Evolutionary conservation across 1,139 yeast genomes (phyloP), one percentile per base, ranked within the genome.

Genomic region (Zygosaccharomyces sapae): DNA sequence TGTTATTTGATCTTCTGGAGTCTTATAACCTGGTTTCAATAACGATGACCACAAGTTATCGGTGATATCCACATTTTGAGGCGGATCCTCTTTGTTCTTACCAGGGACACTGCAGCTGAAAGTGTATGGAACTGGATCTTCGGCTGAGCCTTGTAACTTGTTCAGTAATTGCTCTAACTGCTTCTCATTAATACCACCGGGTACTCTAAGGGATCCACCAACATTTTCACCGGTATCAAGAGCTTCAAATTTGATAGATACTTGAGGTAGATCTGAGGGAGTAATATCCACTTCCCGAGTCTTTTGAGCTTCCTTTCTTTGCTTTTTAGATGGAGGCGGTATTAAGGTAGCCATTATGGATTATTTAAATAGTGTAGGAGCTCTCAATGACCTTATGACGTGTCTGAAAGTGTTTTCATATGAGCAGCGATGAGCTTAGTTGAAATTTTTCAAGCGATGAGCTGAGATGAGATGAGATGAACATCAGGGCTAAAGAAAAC

Each of bases 281-380:
- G 86, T 71, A 8, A 84, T 67, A 47, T 81, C 83, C 12, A 86
- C 84, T 45, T 83, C 92, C 47, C 86, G 79, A 9, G 86, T 87
- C 61, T 79, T 75, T 65, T 89, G 97, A 4, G 95, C 95, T 55
- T 78, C 86, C 60, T 81, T 80, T 68, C 79, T 86, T 67, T 89
- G 97, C 63, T 82, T 86, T 67, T 92, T 92, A 0, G 96, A 85
- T 31, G 88, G 95, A 40, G 97, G 98, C 22, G 98, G 98, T 42
- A 92, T 69, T 42, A 87, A 75, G 3, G 98, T 92, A 51, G 98
- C 95, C 98, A 92, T 92, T 25, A 12, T 18, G n/a, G n/a, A 22
- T 9, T 12, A 29, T 34, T 3, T 27, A 9, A 33, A 29, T 20
- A 4, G 13, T 20, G 7, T 20, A 16, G 16, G 4, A 9, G n/a